A percentile compares a stretch with the other conserved stretches of the same genome.
Evolutionary conservation across 2,329 filamentous ascomycete genomes (phyloP).

Genomic region (Aspergillus sp.): DNA sequence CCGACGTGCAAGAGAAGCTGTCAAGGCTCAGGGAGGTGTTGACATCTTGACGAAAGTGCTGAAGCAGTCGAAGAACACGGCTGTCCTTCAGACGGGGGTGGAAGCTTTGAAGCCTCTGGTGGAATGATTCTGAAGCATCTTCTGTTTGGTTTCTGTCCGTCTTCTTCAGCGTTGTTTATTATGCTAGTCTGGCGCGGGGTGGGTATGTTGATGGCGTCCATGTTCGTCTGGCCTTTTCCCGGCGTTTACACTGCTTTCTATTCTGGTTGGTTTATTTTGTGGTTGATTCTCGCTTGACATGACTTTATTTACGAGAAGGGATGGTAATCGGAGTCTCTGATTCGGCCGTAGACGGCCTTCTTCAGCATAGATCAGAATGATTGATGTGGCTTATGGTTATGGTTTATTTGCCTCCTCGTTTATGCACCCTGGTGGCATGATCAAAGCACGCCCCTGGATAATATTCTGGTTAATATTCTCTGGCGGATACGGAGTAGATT

Average conservation of each 20-base stretch:
- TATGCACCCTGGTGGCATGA: no score
- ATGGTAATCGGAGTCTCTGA: background rate
- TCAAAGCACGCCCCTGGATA: no score
- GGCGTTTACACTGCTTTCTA: background rate
- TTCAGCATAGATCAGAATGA: constrained; percentile 3
- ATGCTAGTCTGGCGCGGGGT: background rate
- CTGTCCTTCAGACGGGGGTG: constrained; percentile 69
- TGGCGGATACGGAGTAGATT: background rate
- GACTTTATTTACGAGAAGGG: background rate
- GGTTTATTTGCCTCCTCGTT: background rate
- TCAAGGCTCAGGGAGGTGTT: constrained; percentile 63
- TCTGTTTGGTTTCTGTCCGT: constrained; percentile 4
- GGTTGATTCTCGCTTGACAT: background rate
- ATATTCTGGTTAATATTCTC: no score
- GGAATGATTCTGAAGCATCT: constrained; percentile 26
- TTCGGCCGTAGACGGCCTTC: background rate
- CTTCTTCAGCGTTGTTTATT: constrained; percentile 6
- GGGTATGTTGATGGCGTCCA: constrained; percentile 2
- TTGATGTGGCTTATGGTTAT: background rate
- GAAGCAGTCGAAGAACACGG: constrained; percentile 65
- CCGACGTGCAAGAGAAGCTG: constrained; percentile 56
- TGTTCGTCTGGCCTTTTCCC: background rate
- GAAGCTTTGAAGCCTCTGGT: constrained; percentile 70
- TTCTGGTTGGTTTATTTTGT: background rate
- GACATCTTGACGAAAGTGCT: constrained; percentile 69